Conservation (phyloP, 164 flowering plant species). For the Stephania yunnanensis region DNA sequence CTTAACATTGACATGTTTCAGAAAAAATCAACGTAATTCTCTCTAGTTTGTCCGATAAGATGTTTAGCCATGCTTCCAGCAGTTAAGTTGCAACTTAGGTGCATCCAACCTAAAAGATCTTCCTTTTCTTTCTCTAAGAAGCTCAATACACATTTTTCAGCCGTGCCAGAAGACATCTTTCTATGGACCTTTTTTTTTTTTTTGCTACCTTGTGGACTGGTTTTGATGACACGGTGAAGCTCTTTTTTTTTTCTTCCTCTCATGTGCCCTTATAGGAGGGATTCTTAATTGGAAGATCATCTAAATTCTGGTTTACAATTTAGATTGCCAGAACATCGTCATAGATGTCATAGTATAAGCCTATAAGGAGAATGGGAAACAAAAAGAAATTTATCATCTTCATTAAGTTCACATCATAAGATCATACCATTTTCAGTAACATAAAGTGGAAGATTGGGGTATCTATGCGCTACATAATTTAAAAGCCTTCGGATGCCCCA, state of each 20-base stretch:
- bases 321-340: neutral
- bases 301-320: neutral
- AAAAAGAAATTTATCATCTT: neutral
- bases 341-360: no score
- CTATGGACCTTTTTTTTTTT: neutral
- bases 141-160: neutral
- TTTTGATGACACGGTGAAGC: neutral
- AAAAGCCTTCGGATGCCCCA: constrained; percentile 81
- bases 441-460: constrained; percentile 58
- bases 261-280: neutral
- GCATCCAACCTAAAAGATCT: neutral
- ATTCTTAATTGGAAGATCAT: neutral
- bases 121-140: neutral
- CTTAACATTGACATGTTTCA: neutral
- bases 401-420: neutral
- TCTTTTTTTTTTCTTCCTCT: neutral
- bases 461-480: constrained; percentile 50
- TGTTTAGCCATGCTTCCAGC: neutral
- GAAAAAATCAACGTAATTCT: neutral
- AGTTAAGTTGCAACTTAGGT: neutral
- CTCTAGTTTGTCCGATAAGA: neutral
- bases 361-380: neutral
- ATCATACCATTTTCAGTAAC: constrained; percentile 73
- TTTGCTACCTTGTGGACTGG: neutral
- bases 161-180: neutral